Percentiles rank a stretch among this genome's conserved stretches.
phyloP scores from a whole-genome alignment of 768 basidiomycete species.

The Lyophyllum decastes region DNA sequence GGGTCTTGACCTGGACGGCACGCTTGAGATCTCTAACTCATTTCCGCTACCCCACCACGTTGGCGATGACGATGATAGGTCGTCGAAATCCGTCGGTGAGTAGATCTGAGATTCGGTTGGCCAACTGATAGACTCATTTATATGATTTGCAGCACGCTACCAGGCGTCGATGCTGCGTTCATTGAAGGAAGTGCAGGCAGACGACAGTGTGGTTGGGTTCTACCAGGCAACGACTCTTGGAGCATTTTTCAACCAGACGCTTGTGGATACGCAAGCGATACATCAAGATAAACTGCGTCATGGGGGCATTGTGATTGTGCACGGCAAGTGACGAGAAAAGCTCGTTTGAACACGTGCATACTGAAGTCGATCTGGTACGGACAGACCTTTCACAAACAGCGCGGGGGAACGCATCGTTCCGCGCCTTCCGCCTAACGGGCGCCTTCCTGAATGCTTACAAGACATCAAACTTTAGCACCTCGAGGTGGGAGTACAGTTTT shows the following conservation, averaged over 20 bases:
- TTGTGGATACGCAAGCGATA: constrained; percentile 82
- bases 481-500: constrained; percentile 58
- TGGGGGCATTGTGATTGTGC: constrained; percentile 83
- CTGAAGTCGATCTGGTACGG: background rate
- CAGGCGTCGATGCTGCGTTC: constrained; percentile 84
- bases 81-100: constrained; percentile 74
- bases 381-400: constrained; percentile 77
- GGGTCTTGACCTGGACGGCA: constrained; percentile 90
- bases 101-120: constrained; percentile 3
- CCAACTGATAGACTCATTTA: background rate
- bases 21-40: constrained; percentile 88
- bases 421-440: constrained; percentile 82
- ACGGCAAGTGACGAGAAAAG: constrained; percentile 51
- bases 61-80: constrained; percentile 81
- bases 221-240: constrained; percentile 89
- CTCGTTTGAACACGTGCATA: background rate
- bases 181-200: constrained; percentile 87
- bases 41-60: constrained; percentile 79
- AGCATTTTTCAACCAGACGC: constrained; percentile 79
- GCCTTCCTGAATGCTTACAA: constrained; percentile 83
- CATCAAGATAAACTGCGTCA: constrained; percentile 86
- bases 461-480: constrained; percentile 79
- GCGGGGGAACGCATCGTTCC: constrained; percentile 85
- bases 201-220: constrained; percentile 91
- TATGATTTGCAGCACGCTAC: constrained; percentile 60